A percentile compares a stretch with the other conserved stretches of the same genome.
Evolutionary conservation across 2,329 filamentous ascomycete genomes (phyloP).

Genomic region (Trichoderma sp.): DNA sequence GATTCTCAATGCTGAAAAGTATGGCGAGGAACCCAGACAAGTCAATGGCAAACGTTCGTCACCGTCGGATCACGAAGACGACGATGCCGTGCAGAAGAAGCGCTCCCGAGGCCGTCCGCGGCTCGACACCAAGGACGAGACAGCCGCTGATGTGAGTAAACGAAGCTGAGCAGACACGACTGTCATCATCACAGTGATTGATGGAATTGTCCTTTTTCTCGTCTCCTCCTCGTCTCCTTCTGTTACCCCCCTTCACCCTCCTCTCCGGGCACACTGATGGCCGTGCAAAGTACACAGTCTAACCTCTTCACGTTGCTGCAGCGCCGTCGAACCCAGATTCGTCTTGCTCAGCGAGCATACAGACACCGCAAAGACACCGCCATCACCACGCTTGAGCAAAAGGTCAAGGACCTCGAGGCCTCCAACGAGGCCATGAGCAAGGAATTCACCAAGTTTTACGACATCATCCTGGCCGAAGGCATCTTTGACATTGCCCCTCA

Average conservation of each 20-base stretch:
- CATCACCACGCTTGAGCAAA: conserved; percentile 68
- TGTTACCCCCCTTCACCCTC: not conserved
- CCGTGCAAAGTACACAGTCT: conserved; percentile 19
- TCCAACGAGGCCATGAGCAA: conserved; percentile 72
- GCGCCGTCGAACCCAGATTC: conserved; percentile 83
- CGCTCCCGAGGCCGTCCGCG: conserved; percentile 70
- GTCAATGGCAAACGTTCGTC: conserved; percentile 26
- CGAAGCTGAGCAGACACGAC: not conserved
- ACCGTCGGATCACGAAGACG: conserved; percentile 28
- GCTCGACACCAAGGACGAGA: conserved; percentile 73
- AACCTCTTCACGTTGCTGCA: conserved; percentile 32
- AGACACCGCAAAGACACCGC: conserved; percentile 79
- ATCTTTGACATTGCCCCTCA: conserved; percentile 55
- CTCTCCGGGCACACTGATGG: not conserved
- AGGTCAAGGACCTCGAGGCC: conserved; percentile 65
- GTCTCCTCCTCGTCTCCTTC: not conserved
- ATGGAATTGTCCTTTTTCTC: not conserved
- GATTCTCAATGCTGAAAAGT: conserved; percentile 18
- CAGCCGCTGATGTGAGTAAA: conserved; percentile 68
- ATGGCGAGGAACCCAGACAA: not conserved
- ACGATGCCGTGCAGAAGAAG: conserved; percentile 50
- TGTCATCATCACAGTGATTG: not conserved
- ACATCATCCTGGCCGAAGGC: conserved; percentile 57
- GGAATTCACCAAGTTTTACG: conserved; percentile 65
- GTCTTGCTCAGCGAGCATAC: conserved; percentile 81